These are phyloP conservation scores for Hsuehochloa calcarea DNA, from an alignment of 176 grass and related monocot species.

Conservation along the genomic window DNA sequence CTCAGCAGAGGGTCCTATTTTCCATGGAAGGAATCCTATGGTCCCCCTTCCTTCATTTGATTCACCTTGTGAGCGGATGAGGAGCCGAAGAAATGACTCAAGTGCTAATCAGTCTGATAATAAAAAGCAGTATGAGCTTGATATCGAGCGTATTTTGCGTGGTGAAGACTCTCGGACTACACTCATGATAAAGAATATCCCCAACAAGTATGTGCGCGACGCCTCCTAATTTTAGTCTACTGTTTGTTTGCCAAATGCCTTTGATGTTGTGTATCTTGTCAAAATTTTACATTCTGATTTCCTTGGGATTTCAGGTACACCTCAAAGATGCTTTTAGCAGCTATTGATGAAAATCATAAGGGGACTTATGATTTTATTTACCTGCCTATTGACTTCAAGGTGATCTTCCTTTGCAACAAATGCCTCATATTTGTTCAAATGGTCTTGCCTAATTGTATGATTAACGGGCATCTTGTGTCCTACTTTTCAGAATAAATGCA, in stretches of 20 bases:
- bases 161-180: slow-evolving; percentile 79
- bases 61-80: slow-evolving; percentile 62
- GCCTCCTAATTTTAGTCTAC: slow-evolving; percentile 5
- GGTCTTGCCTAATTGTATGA: background rate
- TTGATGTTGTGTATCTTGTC: background rate
- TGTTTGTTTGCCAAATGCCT: slow-evolving; percentile 12
- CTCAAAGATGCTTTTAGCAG: slow-evolving; percentile 96
- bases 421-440: background rate
- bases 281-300: background rate
- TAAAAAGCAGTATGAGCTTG: slow-evolving; percentile 90
- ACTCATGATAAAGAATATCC: slow-evolving; percentile 97
- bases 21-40: slow-evolving; percentile 77
- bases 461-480: slow-evolving; percentile 10
- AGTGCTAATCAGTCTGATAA: slow-evolving; percentile 73
- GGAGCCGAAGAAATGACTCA: slow-evolving; percentile 65
- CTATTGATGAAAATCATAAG: slow-evolving; percentile 85
- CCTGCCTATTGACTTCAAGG: slow-evolving; percentile 98
- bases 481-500: slow-evolving; percentile 89
- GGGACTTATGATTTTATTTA: slow-evolving; percentile 97
- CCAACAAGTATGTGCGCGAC: slow-evolving; percentile 72
- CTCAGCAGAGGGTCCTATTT: slow-evolving; percentile 84
- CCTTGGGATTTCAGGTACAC: slow-evolving; percentile 68
- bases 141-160: slow-evolving; percentile 77
- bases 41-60: slow-evolving; percentile 57
- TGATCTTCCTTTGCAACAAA: slow-evolving; percentile 23